Evolutionary conservation across 2,329 filamentous ascomycete species (phyloP).

Genomic region (Tolypocladium inflatum): DNA sequence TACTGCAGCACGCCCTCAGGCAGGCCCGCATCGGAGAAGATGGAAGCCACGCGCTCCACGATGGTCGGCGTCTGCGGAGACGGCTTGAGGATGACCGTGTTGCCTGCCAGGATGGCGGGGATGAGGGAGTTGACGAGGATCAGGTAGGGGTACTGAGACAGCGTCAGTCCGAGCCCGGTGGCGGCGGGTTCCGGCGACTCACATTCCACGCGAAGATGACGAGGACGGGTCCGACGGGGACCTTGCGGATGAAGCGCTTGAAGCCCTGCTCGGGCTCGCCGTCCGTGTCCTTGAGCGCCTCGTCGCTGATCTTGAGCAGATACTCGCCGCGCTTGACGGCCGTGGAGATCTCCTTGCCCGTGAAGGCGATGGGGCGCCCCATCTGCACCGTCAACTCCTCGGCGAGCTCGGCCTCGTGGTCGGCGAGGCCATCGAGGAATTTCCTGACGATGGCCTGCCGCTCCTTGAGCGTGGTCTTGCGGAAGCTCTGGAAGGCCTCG

Average conservation of each 20-base stretch:
- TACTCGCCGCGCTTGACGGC: constrained; percentile 81
- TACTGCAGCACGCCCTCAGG: constrained; percentile 80
- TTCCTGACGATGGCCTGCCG: constrained; percentile 74
- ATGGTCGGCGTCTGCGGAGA: constrained; percentile 92
- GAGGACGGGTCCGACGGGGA: constrained; percentile 78
- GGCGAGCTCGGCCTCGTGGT: constrained; percentile 70
- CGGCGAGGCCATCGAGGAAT: constrained; percentile 60
- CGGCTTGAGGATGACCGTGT: constrained; percentile 88
- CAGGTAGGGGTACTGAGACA: constrained; percentile 76
- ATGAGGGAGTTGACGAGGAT: constrained; percentile 89
- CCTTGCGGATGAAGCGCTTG: constrained; percentile 80
- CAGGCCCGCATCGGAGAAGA: constrained; percentile 73
- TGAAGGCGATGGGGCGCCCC: constrained; percentile 86
- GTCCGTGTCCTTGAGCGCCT: constrained; percentile 68
- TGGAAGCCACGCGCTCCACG: constrained; percentile 69
- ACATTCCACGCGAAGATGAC: constrained; percentile 96
- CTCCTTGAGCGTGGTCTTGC: constrained; percentile 63
- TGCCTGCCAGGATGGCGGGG: constrained; percentile 82
- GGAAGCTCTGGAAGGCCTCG: constrained; percentile 67
- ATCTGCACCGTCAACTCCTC: constrained; percentile 88
- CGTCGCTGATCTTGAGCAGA: constrained; percentile 71
- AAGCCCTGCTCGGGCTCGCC: constrained; percentile 83
- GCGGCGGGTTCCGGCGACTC: constrained; percentile 25
- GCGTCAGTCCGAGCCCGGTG: neutral
- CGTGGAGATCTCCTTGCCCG: constrained; percentile 72